A percentile compares a stretch with the other conserved stretches of the same genome.
Conservation (phyloP, 768 basidiomycete species). For the Boletus sensibilis region DNA sequence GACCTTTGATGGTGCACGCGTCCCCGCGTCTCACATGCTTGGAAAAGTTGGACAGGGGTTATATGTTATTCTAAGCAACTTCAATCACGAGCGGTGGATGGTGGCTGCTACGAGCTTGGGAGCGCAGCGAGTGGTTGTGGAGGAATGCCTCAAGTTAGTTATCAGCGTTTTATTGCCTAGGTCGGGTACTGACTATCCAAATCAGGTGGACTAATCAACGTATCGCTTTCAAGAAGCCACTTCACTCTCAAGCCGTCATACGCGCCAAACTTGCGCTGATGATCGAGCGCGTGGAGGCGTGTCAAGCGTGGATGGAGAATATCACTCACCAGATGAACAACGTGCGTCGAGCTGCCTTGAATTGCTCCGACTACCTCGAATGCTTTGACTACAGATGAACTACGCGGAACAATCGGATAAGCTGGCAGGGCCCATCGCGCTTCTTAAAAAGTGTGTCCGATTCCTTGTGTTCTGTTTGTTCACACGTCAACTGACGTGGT, state of each 20-base stretch:
- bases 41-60: constrained; percentile 84
- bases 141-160: constrained; percentile 82
- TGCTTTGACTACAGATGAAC: constrained; percentile 57
- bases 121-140: constrained; percentile 77
- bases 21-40: constrained; percentile 84
- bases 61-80: constrained; percentile 79
- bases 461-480: not conserved
- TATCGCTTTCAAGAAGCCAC: constrained; percentile 86
- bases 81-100: constrained; percentile 92
- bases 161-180: not conserved
- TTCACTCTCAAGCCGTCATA: constrained; percentile 81
- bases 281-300: constrained; percentile 86
- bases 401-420: constrained; percentile 83
- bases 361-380: not conserved
- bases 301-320: constrained; percentile 86
- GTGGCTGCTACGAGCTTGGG: constrained; percentile 68
- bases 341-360: constrained; percentile 38
- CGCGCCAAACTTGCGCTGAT: constrained; percentile 83
- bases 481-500: constrained; percentile 3
- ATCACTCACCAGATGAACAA: constrained; percentile 93
- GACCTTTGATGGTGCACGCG: constrained; percentile 76
- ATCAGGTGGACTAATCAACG: constrained; percentile 85
- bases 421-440: constrained; percentile 84
- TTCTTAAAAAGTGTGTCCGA: constrained; percentile 76
- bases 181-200: constrained; percentile 7